Conservation (phyloP, 345 rosid species). For the Kandelia obovata region DNA sequence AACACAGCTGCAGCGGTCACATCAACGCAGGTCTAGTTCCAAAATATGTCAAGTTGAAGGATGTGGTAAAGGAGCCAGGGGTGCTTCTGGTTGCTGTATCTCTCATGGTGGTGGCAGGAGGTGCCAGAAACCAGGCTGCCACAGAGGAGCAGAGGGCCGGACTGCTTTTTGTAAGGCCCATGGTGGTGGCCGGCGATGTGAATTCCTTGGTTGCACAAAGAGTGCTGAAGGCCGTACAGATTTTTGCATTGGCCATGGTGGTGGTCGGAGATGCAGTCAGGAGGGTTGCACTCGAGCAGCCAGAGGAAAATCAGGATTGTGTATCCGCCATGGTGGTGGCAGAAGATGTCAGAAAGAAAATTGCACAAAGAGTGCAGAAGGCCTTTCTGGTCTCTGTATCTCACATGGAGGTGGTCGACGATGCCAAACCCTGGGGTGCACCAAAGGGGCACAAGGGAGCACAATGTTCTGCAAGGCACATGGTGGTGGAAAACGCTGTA, state of each 20-base stretch:
- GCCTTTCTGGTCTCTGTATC: conserved; percentile 92
- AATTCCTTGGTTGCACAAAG: conserved; percentile 92
- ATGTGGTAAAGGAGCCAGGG: conserved; percentile 97
- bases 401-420: conserved; percentile 97
- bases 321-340: conserved; percentile 97
- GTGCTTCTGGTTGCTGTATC: conserved; percentile 93
- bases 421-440: conserved; percentile 73
- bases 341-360: conserved; percentile 87
- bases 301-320: conserved; percentile 90
- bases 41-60: conserved; percentile 90
- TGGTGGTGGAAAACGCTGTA: conserved; percentile 97
- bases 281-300: conserved; percentile 89
- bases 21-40: conserved; percentile 49
- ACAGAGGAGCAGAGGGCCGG: conserved; percentile 98
- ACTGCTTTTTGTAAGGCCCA: conserved; percentile 97
- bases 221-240: conserved; percentile 99
- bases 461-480: conserved; percentile 98
- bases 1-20: conserved; percentile 54
- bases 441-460: conserved; percentile 98
- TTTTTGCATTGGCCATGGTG: conserved; percentile 94
- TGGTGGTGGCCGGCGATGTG: conserved; percentile 97
- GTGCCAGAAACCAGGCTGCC: conserved; percentile 85
- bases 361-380: conserved; percentile 94
- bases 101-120: conserved; percentile 98
- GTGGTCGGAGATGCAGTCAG: conserved; percentile 85